phyloP scores from a whole-genome alignment of 495 filamentous ascomycete genomes.

The Hypoxylon fuscum region DNA sequence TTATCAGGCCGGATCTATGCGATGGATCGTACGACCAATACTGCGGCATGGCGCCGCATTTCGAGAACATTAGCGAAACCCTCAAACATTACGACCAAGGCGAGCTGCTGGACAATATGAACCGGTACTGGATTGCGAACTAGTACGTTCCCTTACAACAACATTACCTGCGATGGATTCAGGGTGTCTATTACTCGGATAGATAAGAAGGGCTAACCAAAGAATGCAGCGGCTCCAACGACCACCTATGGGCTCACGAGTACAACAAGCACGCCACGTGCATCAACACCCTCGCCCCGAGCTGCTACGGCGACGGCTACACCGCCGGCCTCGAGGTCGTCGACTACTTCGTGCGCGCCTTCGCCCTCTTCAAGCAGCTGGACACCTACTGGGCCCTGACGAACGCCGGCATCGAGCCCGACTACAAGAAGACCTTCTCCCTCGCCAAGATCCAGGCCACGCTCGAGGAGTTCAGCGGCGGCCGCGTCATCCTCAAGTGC shows the following conservation, averaged over 20 bases:
- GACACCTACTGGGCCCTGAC: constrained; percentile 66
- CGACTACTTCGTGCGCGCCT: constrained; percentile 68
- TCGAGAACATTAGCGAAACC: constrained; percentile 75
- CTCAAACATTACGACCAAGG: constrained; percentile 68
- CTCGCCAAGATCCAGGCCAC: constrained; percentile 68
- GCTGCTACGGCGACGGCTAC: constrained; percentile 75
- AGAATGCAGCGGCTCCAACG: constrained; percentile 61
- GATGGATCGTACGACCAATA: constrained; percentile 79
- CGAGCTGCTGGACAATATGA: constrained; percentile 76
- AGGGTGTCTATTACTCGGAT: background rate
- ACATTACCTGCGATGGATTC: background rate
- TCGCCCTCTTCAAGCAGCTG: constrained; percentile 67
- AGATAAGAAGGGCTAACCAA: constrained; percentile 8
- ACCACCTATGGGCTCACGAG: constrained; percentile 82
- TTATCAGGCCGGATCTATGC: constrained; percentile 78
- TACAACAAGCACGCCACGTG: constrained; percentile 88
- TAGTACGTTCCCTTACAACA: constrained; percentile 42
- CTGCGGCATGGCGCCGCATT: constrained; percentile 73
- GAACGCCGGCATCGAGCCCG: constrained; percentile 71
- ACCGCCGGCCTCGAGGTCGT: constrained; percentile 65
- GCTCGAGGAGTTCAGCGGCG: constrained; percentile 70
- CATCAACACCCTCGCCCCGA: constrained; percentile 73
- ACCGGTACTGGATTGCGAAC: constrained; percentile 74
- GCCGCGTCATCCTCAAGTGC: constrained; percentile 76
- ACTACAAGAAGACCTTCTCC: constrained; percentile 68